Base-by-base conservation (phyloP, 192 early-diverging fungal species). In the Coemansia sp. region DNA sequence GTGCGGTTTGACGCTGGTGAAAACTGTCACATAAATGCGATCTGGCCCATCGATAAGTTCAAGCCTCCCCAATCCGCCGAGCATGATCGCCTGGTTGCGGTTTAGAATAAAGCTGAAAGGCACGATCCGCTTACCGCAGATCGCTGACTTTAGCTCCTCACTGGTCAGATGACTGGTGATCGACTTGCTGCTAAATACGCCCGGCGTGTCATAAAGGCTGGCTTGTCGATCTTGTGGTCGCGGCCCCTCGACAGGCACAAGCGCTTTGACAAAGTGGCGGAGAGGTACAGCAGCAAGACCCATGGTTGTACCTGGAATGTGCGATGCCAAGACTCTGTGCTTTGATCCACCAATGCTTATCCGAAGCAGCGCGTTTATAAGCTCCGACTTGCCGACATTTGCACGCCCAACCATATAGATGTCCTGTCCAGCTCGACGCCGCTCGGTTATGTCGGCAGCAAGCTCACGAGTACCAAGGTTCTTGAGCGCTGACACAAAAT, bases 361-460 rank as follows among this genome's bases (percentile, higher is more conserved):
- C 19, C 86, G 73, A 54, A 88, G 70, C n/a, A 93, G 64, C 24
- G 84, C 84, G 56, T 90, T 89, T 50, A 93, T 73, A 10, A 93
- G 75, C 48, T 88, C 90, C 2, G 90, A 91, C 76, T 93, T 93
- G 34, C 92, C 92, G 11, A 88, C 92, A 66, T 93, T 93, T 2
- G 89, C 86, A 36, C 87, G 85, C 6, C 92, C 92, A 33, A 93
- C 80, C 68, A 93, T 74, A 63, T 89, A 93, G 16, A 92, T 72
- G 63, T 93, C 86, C 62, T 85, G 75, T 11, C 77, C 73, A 5
- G 70, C 56, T 6, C 66, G 54, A 45, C 86, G 81, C 3, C 62
- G 70, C 42, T 73, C 64, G 10, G 70, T 40, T 10, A 90, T 73
- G 4, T 80, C 75, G 13, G 75, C 76, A 8, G 84, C 66, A 48